phyloP scores from a whole-genome alignment of 2,329 filamentous ascomycete genomes.

The Calcarisporium arbuscula region DNA sequence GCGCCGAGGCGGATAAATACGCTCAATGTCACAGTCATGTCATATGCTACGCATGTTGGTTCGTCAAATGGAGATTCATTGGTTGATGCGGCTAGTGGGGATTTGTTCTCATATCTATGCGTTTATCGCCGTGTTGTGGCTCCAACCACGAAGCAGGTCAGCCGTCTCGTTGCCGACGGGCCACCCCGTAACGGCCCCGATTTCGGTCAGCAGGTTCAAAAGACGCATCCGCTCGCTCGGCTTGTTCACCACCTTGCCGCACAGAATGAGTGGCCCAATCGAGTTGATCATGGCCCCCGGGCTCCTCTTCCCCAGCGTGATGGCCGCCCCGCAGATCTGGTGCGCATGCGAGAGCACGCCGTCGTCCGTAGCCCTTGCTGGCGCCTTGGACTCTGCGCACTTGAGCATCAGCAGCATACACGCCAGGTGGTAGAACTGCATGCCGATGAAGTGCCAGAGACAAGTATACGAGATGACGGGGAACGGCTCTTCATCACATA shows the following conservation, averaged over 20 bases:
- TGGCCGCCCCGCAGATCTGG: constrained; percentile 2
- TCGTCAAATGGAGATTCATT: too few relatives aligned
- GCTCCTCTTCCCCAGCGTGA: constrained; percentile 1
- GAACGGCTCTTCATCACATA: constrained; percentile 3
- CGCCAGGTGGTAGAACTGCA: constrained; percentile 8
- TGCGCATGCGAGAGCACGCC: constrained; percentile 1
- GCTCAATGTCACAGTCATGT: too few relatives aligned
- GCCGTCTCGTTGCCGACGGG: too few relatives aligned
- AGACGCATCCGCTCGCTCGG: background rate
- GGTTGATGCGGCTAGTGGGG: too few relatives aligned
- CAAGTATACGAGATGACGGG: constrained; percentile 5
- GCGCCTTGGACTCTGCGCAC: background rate
- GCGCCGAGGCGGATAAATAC: too few relatives aligned
- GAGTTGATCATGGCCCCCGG: constrained; percentile 6
- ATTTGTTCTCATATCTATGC: too few relatives aligned
- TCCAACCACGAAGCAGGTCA: too few relatives aligned
- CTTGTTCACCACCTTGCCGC: constrained; percentile 2
- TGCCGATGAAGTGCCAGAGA: constrained; percentile 6
- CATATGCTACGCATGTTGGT: too few relatives aligned
- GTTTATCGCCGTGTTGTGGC: too few relatives aligned
- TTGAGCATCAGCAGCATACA: constrained; percentile 3
- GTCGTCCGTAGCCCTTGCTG: background rate
- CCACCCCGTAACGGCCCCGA: constrained; percentile 5
- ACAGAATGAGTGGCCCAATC: constrained; percentile 2
- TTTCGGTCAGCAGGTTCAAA: constrained; percentile 1